These are phyloP conservation scores for Cicer arietinum DNA, from an alignment of 306 rosid genomes.

Conservation along the genomic window DNA sequence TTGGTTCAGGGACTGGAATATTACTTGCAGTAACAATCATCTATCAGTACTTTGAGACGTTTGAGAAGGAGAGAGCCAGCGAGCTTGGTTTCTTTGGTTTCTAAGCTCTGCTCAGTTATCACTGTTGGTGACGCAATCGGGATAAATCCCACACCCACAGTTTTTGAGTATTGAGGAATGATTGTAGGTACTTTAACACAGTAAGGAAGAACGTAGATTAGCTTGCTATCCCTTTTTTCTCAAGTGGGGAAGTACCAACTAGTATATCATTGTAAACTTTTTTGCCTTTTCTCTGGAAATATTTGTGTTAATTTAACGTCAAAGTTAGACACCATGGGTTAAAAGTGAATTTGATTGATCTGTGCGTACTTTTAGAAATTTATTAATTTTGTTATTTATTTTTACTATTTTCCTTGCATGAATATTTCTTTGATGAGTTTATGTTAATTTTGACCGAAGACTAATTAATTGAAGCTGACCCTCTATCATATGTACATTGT, in stretches of 20 bases:
- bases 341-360: not conserved
- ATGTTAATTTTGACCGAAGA: too few species aligned
- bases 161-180: slow-evolving; percentile 55
- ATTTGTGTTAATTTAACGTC: slow-evolving; percentile 30
- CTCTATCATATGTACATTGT: too few species aligned
- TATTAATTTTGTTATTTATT: not conserved
- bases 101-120: slow-evolving; percentile 41
- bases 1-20: slow-evolving; percentile 89
- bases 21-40: slow-evolving; percentile 91
- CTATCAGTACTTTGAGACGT: slow-evolving; percentile 88
- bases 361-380: slow-evolving; percentile 5
- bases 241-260: slow-evolving; percentile 13
- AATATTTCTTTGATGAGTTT: too few species aligned
- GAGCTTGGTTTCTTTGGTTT: slow-evolving; percentile 94
- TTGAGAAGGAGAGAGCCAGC: slow-evolving; percentile 86
- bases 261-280: slow-evolving; percentile 34
- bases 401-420: not conserved
- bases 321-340: not conserved
- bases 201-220: slow-evolving; percentile 47
- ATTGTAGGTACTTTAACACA: slow-evolving; percentile 53
- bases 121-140: slow-evolving; percentile 40
- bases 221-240: slow-evolving; percentile 43
- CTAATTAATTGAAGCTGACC: too few species aligned
- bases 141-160: slow-evolving; percentile 45
- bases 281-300: slow-evolving; percentile 22